Evolutionary conservation across 108 stramenopile genomes (phyloP).

Genomic region (Cylindrotheca closterium): DNA sequence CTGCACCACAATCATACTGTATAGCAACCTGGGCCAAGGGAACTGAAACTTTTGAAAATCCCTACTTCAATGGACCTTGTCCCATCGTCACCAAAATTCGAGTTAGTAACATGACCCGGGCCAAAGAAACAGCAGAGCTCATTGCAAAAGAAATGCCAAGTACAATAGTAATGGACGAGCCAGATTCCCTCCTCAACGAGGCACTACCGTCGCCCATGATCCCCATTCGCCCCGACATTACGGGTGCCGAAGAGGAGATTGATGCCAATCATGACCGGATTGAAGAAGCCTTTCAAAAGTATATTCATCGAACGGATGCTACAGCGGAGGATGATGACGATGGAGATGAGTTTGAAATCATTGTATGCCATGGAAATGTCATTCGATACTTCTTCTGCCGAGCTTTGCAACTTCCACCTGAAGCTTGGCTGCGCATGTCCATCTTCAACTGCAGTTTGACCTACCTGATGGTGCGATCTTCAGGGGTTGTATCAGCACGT

Average conservation of each 20-base stretch:
- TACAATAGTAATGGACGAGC: slow-evolving; percentile 38
- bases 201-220: slow-evolving; percentile 78
- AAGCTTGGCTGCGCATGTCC: slow-evolving; percentile 88
- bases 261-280: slow-evolving; percentile 79
- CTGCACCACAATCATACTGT: too few relatives aligned
- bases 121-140: slow-evolving; percentile 82
- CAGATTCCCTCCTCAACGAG: slow-evolving; percentile 84
- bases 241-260: slow-evolving; percentile 42
- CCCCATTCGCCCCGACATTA: slow-evolving; percentile 60
- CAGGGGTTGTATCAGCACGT: slow-evolving; percentile 80
- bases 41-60: slow-evolving; percentile 38
- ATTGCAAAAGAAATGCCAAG: slow-evolving; percentile 42
- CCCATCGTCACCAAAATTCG: slow-evolving; percentile 53
- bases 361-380: slow-evolving; percentile 94
- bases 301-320: slow-evolving; percentile 73
- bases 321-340: slow-evolving; percentile 23
- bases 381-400: slow-evolving; percentile 93
- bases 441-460: slow-evolving; percentile 90
- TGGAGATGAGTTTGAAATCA: slow-evolving; percentile 87
- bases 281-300: slow-evolving; percentile 84
- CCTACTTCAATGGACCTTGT: slow-evolving; percentile 49
- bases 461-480: slow-evolving; percentile 79
- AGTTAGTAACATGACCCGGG: slow-evolving; percentile 75
- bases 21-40: slow-evolving; percentile 27
- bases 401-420: slow-evolving; percentile 90